Evolutionary conservation across 805 yeast species (phyloP), one percentile per base, ranked within the genome.

Genomic region (Zygosaccharomyces gambellarensis): DNA sequence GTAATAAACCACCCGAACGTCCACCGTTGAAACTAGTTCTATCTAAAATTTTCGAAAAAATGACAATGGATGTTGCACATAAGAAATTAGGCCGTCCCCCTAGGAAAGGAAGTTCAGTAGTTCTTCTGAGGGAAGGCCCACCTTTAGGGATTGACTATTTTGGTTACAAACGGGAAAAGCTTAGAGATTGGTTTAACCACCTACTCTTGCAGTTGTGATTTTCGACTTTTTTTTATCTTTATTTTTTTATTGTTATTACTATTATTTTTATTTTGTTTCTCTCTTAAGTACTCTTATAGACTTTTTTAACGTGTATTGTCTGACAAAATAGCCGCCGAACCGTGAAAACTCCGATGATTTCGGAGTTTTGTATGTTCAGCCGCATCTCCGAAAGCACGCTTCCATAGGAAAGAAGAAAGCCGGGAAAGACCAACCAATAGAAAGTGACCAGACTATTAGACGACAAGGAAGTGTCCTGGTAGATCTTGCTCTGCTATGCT

Each of bases 41-140:
- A 5, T 30, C 23, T 17, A 49, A 39, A 28, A n/a, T 49, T 17
- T 19, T 46, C 38, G 43, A 36, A 23, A 42, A 30, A n/a, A 23
- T 49, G 29, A 22, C 38, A 4, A 45, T 46, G 21, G 45, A 43
- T 3, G 29, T 41, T n/a, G 46, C 46, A 21, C 47, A 47, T 21
- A 32, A 21, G 36, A 17, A 29, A 27, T 14, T 46, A 36, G 49
- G 53, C 29, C 47, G 45, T 14, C 47, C 53, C 17, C 53, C 53
- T n/a, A 46, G 45, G 28, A 44, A 36, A 11, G 53, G 53, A 4
- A 49, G 53, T 36, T 32, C 45, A 22, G 44, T 46, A 5, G 22
- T 49, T 11, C 41, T 49, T n/a, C 34, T 46, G 34, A 46, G 34
- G 36, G 46, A 36, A 28, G 53, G 47, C 11, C 53, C 53, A n/a